A percentile compares a stretch with the other conserved stretches of the same genome.
Conservation (phyloP, 495 filamentous ascomycete genomes). For the Jackrogersella minutella region DNA sequence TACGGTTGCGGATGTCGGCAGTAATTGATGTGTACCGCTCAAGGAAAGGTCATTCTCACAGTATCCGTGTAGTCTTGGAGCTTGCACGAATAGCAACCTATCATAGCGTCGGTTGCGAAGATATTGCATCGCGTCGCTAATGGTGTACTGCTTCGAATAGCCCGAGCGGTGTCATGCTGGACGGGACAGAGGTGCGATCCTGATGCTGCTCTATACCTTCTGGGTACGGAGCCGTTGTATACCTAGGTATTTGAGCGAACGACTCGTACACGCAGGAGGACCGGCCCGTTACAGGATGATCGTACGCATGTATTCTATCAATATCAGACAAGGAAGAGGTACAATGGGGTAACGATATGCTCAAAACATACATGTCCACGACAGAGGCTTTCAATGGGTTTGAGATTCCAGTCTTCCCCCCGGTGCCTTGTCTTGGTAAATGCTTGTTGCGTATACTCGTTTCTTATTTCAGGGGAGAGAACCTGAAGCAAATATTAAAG, state of each 20-base stretch:
- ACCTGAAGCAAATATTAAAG: background rate
- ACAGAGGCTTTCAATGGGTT: background rate
- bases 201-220: too few relatives aligned
- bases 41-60: background rate
- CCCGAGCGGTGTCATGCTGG: conserved; percentile 5
- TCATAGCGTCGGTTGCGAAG: background rate
- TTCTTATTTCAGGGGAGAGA: too few relatives aligned
- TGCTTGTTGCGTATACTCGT: background rate
- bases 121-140: background rate
- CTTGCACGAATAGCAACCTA: background rate
- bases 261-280: background rate
- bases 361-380: conserved; percentile 4
- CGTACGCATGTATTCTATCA: conserved; percentile 2
- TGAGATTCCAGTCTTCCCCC: background rate
- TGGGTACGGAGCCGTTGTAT: too few relatives aligned
- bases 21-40: background rate
- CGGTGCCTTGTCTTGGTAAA: background rate
- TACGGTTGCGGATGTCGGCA: background rate
- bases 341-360: background rate
- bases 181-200: too few relatives aligned
- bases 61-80: background rate
- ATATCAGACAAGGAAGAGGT: conserved; percentile 9
- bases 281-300: background rate
- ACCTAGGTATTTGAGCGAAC: background rate
- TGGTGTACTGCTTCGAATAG: background rate